phyloP scores from a whole-genome alignment of 2,329 filamentous ascomycete genomes.

The Diaporthe sp. region DNA sequence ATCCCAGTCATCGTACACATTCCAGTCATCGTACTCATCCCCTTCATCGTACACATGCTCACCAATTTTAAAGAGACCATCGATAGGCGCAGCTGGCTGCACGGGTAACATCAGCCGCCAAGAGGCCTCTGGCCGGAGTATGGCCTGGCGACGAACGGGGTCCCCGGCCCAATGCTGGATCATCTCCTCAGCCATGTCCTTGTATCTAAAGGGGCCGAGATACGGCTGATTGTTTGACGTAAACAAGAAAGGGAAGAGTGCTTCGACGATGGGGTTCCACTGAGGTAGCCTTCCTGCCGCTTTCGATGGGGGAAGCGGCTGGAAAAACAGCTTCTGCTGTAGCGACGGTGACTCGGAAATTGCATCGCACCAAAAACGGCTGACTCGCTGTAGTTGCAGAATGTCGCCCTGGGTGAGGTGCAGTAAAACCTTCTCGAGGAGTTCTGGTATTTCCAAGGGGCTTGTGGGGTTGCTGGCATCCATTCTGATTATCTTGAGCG shows the following conservation, averaged over 20 bases:
- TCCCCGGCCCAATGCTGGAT: neutral
- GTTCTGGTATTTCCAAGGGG: neutral
- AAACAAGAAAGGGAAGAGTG: neutral
- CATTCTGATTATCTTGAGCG: neutral
- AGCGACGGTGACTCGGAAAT: neutral
- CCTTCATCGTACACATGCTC: too few relatives aligned
- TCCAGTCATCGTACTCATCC: too few relatives aligned
- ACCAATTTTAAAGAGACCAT: neutral
- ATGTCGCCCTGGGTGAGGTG: neutral
- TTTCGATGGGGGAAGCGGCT: neutral
- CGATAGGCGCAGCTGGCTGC: neutral
- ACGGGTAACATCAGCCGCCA: neutral
- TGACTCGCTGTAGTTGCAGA: neutral
- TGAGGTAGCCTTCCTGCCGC: neutral
- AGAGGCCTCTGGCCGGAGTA: neutral
- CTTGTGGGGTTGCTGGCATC: neutral
- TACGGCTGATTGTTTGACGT: neutral
- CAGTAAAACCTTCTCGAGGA: neutral
- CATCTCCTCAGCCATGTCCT: neutral
- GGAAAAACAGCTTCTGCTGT: neutral
- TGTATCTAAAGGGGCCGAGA: rapidly evolving
- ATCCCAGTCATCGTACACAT: too few relatives aligned
- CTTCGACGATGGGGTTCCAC: neutral
- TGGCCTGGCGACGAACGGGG: neutral
- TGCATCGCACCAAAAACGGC: neutral